Conservation (phyloP, 495 filamentous ascomycete species). For the Tuber microsphaerosporum region DNA sequence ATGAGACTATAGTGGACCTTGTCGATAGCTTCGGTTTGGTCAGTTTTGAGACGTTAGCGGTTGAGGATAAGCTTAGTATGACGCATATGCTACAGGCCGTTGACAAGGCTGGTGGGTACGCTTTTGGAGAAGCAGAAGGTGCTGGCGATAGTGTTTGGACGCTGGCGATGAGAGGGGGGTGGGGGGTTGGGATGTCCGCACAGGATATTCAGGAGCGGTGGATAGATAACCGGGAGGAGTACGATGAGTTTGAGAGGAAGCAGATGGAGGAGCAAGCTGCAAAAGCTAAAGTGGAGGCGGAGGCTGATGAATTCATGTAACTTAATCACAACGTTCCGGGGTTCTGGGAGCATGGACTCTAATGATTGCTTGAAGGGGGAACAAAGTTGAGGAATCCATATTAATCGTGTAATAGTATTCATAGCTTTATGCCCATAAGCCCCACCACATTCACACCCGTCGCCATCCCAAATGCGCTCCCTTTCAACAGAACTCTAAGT, state of each 20-base stretch:
- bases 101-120: conserved; percentile 86
- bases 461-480: conserved; percentile 1
- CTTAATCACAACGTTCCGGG: background rate
- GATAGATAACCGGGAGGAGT: conserved; percentile 81
- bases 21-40: conserved; percentile 85
- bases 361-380: background rate
- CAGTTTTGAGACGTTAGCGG: conserved; percentile 83
- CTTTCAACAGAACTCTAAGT: background rate
- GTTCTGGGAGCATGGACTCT: background rate
- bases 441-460: background rate
- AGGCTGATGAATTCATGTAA: conserved; percentile 38
- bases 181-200: conserved; percentile 69
- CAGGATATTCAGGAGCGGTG: conserved; percentile 90
- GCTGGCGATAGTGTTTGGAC: conserved; percentile 93
- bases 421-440: conserved; percentile 7
- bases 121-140: conserved; percentile 82
- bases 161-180: conserved; percentile 66
- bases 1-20: conserved; percentile 75
- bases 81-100: conserved; percentile 79
- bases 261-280: conserved; percentile 54
- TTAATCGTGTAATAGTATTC: conserved; percentile 23
- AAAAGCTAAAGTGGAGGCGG: conserved; percentile 42
- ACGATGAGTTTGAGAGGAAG: conserved; percentile 70
- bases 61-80: conserved; percentile 95
- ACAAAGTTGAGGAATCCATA: background rate